These are phyloP conservation scores for Fusarium metavorans DNA, from an alignment of 2,329 filamentous ascomycete species.

Conservation along the genomic window DNA sequence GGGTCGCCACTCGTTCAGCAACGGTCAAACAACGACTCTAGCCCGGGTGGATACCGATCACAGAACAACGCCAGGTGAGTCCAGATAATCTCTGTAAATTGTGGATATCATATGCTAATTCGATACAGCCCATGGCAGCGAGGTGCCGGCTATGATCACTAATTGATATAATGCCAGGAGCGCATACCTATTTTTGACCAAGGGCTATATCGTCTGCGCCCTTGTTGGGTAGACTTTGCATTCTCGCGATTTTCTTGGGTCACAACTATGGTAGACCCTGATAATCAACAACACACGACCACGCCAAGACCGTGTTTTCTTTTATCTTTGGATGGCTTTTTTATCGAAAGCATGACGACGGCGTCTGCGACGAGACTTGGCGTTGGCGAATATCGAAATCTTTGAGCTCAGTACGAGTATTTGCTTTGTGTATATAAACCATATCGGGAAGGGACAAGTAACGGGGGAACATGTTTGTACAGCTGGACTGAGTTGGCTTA, in stretches of 20 bases:
- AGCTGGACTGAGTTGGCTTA: conserved; percentile 36
- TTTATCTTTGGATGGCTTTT: conserved; percentile 37
- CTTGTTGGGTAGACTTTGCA: conserved; percentile 24
- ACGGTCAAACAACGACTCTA: conserved; percentile 48
- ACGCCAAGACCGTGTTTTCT: conserved; percentile 26
- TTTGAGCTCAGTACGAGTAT: conserved; percentile 42
- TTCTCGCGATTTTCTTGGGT: conserved; percentile 24
- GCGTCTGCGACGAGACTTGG: conserved; percentile 46
- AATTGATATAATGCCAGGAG: conserved; percentile 31
- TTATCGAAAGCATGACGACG: conserved; percentile 46
- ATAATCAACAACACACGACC: conserved; percentile 17
- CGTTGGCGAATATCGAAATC: conserved; percentile 46
- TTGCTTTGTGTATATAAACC: conserved; percentile 48
- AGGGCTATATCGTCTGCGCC: conserved; percentile 26
- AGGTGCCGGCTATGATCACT: conserved; percentile 58
- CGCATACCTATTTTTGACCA: conserved; percentile 30
- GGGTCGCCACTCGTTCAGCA: conserved; percentile 48
- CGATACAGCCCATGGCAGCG: conserved; percentile 57
- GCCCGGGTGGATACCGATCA: conserved; percentile 50
- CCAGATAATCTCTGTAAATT: not conserved
- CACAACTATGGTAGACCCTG: conserved; percentile 2
- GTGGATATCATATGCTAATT: conserved; percentile 30
- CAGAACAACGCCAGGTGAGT: conserved; percentile 57
- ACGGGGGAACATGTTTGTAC: conserved; percentile 34
- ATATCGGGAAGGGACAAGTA: conserved; percentile 36